Conservation (phyloP, 371 early-diverging fungal genomes). For the Rhizopus microsporus region DNA sequence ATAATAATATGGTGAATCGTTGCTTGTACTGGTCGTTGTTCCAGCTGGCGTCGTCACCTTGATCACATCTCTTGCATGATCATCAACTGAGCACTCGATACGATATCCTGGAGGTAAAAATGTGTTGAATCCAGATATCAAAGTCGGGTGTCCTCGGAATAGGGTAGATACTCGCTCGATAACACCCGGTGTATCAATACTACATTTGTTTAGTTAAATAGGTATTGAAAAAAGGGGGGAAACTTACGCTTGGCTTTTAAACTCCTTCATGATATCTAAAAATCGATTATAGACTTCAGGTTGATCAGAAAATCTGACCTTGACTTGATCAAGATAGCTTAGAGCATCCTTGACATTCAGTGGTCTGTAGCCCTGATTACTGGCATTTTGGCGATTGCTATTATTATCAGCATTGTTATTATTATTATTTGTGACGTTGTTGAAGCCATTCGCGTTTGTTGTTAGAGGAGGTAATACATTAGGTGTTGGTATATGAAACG, state of each 20-base stretch:
- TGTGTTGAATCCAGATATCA: conserved; percentile 98
- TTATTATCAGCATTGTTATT: neutral
- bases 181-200: conserved; percentile 96
- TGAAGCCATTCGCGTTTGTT: neutral
- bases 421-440: neutral
- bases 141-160: conserved; percentile 87
- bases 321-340: conserved; percentile 96
- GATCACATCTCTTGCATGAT: conserved; percentile 59
- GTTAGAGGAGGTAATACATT: neutral
- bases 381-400: neutral
- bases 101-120: conserved; percentile 97
- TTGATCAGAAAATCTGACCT: conserved; percentile 87
- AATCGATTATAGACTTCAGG: conserved; percentile 97
- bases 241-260: conserved; percentile 90
- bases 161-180: conserved; percentile 93
- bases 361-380: conserved; percentile 30
- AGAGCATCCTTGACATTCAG: conserved; percentile 88
- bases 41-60: conserved; percentile 83
- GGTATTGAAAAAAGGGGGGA: conserved; percentile 35
- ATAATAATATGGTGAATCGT: conserved; percentile 19
- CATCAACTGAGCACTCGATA: conserved; percentile 81
- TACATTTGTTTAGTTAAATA: conserved; percentile 15
- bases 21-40: conserved; percentile 51
- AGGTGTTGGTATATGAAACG: neutral
- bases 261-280: conserved; percentile 99